phyloP scores from a whole-genome alignment of 2,329 filamentous ascomycete species.

The Fonsecaea pedrosoi region DNA sequence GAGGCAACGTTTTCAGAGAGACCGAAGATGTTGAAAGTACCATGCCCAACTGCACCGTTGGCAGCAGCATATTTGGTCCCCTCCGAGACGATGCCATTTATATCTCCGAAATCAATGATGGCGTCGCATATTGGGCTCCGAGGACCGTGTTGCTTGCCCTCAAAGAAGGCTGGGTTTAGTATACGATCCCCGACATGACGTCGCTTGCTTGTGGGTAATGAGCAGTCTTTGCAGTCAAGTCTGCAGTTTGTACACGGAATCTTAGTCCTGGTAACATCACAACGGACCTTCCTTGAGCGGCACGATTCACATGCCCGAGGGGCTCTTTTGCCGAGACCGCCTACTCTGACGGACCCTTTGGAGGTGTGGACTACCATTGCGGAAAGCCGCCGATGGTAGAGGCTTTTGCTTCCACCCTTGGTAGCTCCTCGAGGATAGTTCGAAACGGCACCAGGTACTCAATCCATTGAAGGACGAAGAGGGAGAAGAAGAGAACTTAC shows the following conservation, averaged over 20 bases:
- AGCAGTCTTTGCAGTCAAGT: slow-evolving; percentile 57
- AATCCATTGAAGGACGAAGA: not conserved
- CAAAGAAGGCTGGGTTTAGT: slow-evolving; percentile 25
- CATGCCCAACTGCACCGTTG: not conserved
- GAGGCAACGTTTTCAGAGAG: slow-evolving; percentile 1
- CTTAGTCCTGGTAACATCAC: slow-evolving; percentile 86
- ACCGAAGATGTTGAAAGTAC: slow-evolving; percentile 17
- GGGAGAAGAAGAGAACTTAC: not conserved
- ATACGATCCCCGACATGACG: slow-evolving; percentile 54
- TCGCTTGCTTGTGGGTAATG: slow-evolving; percentile 81
- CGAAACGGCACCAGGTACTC: not conserved
- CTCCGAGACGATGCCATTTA: not conserved
- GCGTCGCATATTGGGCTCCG: slow-evolving; percentile 33
- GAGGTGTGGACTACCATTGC: slow-evolving; percentile 4
- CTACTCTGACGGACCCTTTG: not conserved
- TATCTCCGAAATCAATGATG: slow-evolving; percentile 33
- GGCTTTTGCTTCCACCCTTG: not conserved
- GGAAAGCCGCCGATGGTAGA: not conserved
- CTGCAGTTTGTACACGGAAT: slow-evolving; percentile 87
- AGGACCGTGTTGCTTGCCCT: slow-evolving; percentile 15
- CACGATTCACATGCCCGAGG: slow-evolving; percentile 89
- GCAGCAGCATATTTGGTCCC: not conserved
- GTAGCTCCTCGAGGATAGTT: not conserved
- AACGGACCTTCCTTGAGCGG: slow-evolving; percentile 86
- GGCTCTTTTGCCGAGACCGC: slow-evolving; percentile 73